A percentile compares a stretch with the other conserved stretches of the same genome.
These are phyloP conservation scores for Aspergillus viridinutans DNA, from an alignment of 2,329 filamentous ascomycete species.

Conservation along the genomic window DNA sequence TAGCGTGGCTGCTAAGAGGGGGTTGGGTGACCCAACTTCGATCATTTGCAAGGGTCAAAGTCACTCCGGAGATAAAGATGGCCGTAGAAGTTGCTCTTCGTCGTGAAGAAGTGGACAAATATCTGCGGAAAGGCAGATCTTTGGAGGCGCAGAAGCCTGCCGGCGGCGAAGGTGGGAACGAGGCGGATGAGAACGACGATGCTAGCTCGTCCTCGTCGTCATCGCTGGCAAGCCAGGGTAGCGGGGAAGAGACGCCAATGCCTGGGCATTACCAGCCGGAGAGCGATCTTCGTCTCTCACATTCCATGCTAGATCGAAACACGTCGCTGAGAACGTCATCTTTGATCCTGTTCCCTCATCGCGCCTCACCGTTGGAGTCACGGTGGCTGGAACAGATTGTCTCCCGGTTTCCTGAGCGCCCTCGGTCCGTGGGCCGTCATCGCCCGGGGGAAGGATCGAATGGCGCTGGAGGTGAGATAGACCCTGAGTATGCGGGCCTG, in stretches of 20 bases:
- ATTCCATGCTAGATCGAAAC: conserved; percentile 32
- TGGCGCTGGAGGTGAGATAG: conserved; percentile 9
- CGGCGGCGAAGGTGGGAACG: conserved; percentile 8
- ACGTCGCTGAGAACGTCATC: conserved; percentile 49
- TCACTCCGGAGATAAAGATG: conserved; percentile 76
- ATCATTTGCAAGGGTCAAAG: conserved; percentile 84
- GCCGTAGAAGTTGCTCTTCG: conserved; percentile 71
- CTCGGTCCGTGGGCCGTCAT: conserved; percentile 9
- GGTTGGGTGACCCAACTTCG: conserved; percentile 93
- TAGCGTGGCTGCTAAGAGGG: conserved; percentile 88
- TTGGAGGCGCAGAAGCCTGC: conserved; percentile 5
- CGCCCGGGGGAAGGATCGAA: conserved; percentile 15
- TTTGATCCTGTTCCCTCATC: conserved; percentile 72
- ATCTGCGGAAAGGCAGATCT: conserved; percentile 27
- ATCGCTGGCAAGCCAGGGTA: conserved; percentile 35
- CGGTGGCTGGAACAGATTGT: conserved; percentile 57
- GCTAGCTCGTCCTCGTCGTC: conserved; percentile 36
- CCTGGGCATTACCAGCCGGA: conserved; percentile 25
- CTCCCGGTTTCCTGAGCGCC: conserved; percentile 31
- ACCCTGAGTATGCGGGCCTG: conserved; percentile 22
- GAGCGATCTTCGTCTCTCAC: conserved; percentile 24
- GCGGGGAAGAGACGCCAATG: conserved; percentile 36
- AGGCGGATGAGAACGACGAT: conserved; percentile 21
- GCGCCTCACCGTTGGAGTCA: conserved; percentile 72
- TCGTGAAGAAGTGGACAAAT: conserved; percentile 55